Conservation (phyloP, 805 yeast species). For the Metschnikowia arizonensis region DNA sequence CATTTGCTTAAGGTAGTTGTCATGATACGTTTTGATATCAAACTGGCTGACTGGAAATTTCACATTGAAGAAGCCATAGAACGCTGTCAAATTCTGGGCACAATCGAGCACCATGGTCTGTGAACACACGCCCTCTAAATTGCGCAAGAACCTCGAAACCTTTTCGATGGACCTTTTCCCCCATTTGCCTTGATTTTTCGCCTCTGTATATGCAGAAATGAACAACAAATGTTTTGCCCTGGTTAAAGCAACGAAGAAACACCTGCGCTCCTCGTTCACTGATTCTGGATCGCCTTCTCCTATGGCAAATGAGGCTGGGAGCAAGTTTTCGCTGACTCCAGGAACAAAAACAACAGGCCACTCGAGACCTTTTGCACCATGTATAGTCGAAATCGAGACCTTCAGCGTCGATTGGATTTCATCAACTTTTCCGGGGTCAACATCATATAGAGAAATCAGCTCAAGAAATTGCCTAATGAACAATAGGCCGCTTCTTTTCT, state of each 20-base stretch:
- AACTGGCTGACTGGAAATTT: constrained; percentile 2
- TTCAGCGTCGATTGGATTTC: constrained; percentile 20
- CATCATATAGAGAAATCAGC: constrained; percentile 17
- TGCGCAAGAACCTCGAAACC: constrained; percentile 28
- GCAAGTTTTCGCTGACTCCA: constrained; percentile 57
- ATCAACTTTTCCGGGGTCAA: constrained; percentile 20
- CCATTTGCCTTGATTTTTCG: constrained; percentile 14
- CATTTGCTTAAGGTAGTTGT: constrained; percentile 6
- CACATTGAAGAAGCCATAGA: constrained; percentile 17
- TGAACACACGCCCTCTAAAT: constrained; percentile 7
- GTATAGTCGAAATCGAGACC: constrained; percentile 70
- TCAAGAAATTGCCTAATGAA: constrained; percentile 13
- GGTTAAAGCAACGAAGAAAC: constrained; percentile 85
- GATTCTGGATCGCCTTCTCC: constrained; percentile 23
- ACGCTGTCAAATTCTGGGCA: constrained; percentile 13
- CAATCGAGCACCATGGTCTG: constrained; percentile 20
- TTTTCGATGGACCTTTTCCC: constrained; percentile 21
- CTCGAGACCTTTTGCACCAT: constrained; percentile 89
- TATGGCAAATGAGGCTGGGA: constrained; percentile 57
- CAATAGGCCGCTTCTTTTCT: constrained; percentile 11
- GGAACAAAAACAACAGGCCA: constrained; percentile 92
- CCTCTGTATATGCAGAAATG: constrained; percentile 33
- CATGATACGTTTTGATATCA: constrained; percentile 3
- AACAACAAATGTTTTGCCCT: constrained; percentile 65
- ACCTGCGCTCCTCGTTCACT: constrained; percentile 73